phyloP scores from a whole-genome alignment of 2,329 filamentous ascomycete species.

The Fusarium fujikuroi region DNA sequence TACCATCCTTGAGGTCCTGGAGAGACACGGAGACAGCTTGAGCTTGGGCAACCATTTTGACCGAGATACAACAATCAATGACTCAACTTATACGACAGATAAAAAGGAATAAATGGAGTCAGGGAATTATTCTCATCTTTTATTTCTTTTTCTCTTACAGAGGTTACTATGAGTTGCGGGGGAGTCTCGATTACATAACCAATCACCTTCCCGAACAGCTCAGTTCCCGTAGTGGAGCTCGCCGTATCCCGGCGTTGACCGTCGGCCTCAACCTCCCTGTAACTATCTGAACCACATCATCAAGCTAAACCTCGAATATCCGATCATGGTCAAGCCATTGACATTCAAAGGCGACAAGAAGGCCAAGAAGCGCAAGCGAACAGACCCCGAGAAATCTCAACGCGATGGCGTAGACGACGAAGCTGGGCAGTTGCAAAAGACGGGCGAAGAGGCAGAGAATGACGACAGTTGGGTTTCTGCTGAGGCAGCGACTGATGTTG shows the following conservation, averaged over 20 bases:
- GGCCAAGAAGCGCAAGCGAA: slow-evolving; percentile 88
- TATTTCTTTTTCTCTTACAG: slow-evolving; percentile 13
- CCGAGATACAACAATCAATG: too few species aligned
- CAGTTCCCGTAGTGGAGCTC: slow-evolving; percentile 45
- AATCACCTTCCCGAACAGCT: slow-evolving; percentile 27
- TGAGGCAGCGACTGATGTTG: slow-evolving; percentile 77
- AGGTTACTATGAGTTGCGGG: slow-evolving; percentile 28
- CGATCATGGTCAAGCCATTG: slow-evolving; percentile 84
- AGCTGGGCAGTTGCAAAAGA: slow-evolving; percentile 32
- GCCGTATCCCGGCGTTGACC: slow-evolving; percentile 45
- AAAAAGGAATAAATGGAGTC: not conserved
- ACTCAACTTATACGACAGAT: not conserved
- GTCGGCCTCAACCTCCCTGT: slow-evolving; percentile 2
- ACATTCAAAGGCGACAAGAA: slow-evolving; percentile 98
- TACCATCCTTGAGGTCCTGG: slow-evolving; percentile 69
- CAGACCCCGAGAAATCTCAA: slow-evolving; percentile 60
- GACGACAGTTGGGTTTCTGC: slow-evolving; percentile 95
- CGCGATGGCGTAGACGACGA: slow-evolving; percentile 31
- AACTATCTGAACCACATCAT: slow-evolving; percentile 4
- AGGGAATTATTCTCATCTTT: not conserved
- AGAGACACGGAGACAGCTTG: slow-evolving; percentile 70
- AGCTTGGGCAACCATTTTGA: slow-evolving; percentile 59
- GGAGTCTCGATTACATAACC: slow-evolving; percentile 42
- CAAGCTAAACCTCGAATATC: not conserved
- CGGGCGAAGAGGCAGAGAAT: slow-evolving; percentile 56